Conservation (phyloP, 495 filamentous ascomycete species). For the Polyplosphaeria fusca region DNA sequence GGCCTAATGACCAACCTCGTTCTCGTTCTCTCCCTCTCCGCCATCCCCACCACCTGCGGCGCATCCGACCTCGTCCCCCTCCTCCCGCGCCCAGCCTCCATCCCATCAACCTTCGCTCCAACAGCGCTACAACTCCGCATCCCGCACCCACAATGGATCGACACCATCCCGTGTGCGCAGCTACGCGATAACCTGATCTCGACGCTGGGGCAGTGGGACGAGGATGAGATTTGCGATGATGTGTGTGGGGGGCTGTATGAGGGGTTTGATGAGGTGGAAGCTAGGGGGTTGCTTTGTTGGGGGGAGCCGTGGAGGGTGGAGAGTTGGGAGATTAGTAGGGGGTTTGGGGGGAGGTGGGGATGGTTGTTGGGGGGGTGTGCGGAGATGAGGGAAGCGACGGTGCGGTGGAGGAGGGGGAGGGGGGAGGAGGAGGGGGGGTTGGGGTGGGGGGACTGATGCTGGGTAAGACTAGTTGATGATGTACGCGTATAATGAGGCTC, state of each 20-base stretch:
- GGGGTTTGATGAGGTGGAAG: constrained; percentile 6
- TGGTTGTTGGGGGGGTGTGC: constrained; percentile 15
- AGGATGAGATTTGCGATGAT: constrained; percentile 17
- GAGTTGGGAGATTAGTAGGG: constrained; percentile 20
- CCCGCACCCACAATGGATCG: constrained; percentile 13
- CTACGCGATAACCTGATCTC: constrained; percentile 18
- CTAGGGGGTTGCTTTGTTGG: constrained; percentile 16
- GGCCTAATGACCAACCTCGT: constrained; percentile 39
- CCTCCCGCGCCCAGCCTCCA: constrained; percentile 1
- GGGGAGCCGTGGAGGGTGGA: constrained; percentile 14
- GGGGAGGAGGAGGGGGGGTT: too few relatives aligned
- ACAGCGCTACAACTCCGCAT: not conserved
- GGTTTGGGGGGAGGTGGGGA: constrained; percentile 23
- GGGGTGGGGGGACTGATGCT: too few relatives aligned
- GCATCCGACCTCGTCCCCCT: constrained; percentile 17
- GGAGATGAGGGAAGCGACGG: constrained; percentile 6
- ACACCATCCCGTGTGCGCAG: constrained; percentile 6
- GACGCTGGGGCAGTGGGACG: not conserved
- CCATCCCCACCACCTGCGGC: constrained; percentile 35
- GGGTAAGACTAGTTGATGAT: too few relatives aligned
- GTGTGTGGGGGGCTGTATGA: constrained; percentile 20
- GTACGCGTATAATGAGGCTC: too few relatives aligned
- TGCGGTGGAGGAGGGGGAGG: constrained; percentile 9
- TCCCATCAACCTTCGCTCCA: constrained; percentile 4
- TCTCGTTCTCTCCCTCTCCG: constrained; percentile 30